Base-by-base conservation (phyloP, 345 rosid genomes). In the Cochlearia excelsa region DNA sequence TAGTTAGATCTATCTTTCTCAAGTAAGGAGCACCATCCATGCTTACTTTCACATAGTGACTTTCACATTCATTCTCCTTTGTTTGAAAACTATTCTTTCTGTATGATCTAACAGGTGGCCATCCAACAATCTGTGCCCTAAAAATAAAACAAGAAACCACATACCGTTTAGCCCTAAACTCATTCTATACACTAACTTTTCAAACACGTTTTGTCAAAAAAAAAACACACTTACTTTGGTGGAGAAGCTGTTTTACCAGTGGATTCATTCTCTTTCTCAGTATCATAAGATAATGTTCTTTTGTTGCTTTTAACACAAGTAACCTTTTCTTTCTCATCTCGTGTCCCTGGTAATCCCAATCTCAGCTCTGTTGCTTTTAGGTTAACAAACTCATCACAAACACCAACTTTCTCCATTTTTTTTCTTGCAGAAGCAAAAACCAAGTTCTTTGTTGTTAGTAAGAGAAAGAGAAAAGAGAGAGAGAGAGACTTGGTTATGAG, bases 11-110 rank as follows among this genome's bases (percentile, higher is more conserved):
- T 49, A 88, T 84, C 72, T 88, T 88, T 68, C 96, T 85, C 1
- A 88, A 76, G 52, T 85, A 88, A 1, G 96, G 96, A 28, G 90
- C 96, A 50, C 96, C 93, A 65, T 88, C 93, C 96, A 85, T 85
- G 77, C 97, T 92, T 30, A 88, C 93, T 80, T 88, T 88, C 64
- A 88, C 88, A 45, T 74, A 88, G 45, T 80, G 77, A 29, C 74
- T 68, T 66, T 66, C 76, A 41, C 63, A 31, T 66, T 79, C 88
- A n/a, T 56, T 60, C 63, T 83, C 83, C 84, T 77, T 83, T 75
- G 82, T 72, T 4, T 72, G 76, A 44, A 59, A 1, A 52, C 26
- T 78, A 58, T 81, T 87, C 70, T 82, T 84, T 54, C 87, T 70
- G 57, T 72, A 78, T 26, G 95, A 82, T 61, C 82, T 71, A 47